Evolutionary conservation across 2,329 filamentous ascomycete species (phyloP).

Genomic region (Claviceps fusiformis): DNA sequence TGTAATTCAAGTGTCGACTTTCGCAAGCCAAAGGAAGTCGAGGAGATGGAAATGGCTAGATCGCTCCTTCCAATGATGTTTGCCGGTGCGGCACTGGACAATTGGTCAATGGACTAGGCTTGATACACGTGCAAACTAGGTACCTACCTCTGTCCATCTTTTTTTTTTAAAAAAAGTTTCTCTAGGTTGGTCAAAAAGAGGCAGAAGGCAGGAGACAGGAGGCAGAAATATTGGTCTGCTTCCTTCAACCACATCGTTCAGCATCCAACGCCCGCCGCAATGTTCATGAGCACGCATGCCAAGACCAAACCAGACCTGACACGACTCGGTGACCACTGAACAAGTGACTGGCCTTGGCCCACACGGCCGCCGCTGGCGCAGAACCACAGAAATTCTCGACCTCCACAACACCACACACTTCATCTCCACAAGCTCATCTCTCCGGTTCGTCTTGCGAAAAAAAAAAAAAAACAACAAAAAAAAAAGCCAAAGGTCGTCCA

Average conservation of each 20-base stretch:
- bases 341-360: neutral
- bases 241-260: neutral
- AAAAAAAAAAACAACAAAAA: neutral
- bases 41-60: too few species aligned
- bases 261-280: too few species aligned
- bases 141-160: too few species aligned
- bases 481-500: neutral
- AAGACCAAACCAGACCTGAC: neutral
- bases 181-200: neutral
- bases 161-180: neutral
- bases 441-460: neutral
- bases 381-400: slow-evolving; percentile 3
- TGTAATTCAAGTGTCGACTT: too few species aligned
- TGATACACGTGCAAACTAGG: too few species aligned
- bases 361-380: neutral
- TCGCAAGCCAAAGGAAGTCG: too few species aligned
- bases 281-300: neutral
- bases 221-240: neutral
- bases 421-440: slow-evolving; percentile 3
- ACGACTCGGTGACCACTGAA: neutral
- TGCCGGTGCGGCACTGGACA: too few species aligned
- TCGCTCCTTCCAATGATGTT: too few species aligned
- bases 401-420: slow-evolving; percentile 4
- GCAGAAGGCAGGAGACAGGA: neutral
- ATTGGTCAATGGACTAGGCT: too few species aligned